Percentiles rank a stretch among this genome's conserved stretches.
phyloP scores from a whole-genome alignment of 768 basidiomycete genomes.

The Agaricus blazei region DNA sequence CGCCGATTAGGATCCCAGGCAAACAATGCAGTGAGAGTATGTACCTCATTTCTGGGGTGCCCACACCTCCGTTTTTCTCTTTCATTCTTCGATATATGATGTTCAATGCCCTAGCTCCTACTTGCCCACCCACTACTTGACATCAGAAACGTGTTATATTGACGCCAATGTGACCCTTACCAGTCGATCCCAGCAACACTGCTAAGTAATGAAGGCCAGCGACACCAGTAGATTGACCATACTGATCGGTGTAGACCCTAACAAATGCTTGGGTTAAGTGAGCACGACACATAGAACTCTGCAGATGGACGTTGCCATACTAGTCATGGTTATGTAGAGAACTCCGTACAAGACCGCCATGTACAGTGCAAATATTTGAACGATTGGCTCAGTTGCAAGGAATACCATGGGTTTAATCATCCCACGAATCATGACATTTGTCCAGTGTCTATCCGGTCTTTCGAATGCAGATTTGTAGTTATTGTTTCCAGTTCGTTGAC shows the following conservation, averaged over 20 bases:
- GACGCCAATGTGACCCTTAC: slow-evolving; percentile 18
- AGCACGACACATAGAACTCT: slow-evolving; percentile 1
- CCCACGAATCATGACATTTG: slow-evolving; percentile 37
- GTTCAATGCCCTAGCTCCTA: slow-evolving; percentile 41
- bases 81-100: slow-evolving; percentile 39
- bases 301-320: slow-evolving; percentile 19
- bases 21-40: neutral
- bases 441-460: slow-evolving; percentile 34
- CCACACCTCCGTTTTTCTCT: slow-evolving; percentile 43
- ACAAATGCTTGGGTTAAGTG: slow-evolving; percentile 37
- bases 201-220: slow-evolving; percentile 60
- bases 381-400: slow-evolving; percentile 52
- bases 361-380: slow-evolving; percentile 54
- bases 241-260: slow-evolving; percentile 44
- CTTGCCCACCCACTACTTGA: slow-evolving; percentile 29
- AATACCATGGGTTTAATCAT: slow-evolving; percentile 55
- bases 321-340: slow-evolving; percentile 36
- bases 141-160: neutral
- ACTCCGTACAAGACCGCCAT: slow-evolving; percentile 55
- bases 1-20: neutral
- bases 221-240: slow-evolving; percentile 45
- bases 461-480: slow-evolving; percentile 39
- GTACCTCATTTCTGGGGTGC: slow-evolving; percentile 49
- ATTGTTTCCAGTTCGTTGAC: slow-evolving; percentile 24
- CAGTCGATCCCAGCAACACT: slow-evolving; percentile 46